phyloP scores from a whole-genome alignment of 495 filamentous ascomycete genomes.

The Rostrohypoxylon terebratum region DNA sequence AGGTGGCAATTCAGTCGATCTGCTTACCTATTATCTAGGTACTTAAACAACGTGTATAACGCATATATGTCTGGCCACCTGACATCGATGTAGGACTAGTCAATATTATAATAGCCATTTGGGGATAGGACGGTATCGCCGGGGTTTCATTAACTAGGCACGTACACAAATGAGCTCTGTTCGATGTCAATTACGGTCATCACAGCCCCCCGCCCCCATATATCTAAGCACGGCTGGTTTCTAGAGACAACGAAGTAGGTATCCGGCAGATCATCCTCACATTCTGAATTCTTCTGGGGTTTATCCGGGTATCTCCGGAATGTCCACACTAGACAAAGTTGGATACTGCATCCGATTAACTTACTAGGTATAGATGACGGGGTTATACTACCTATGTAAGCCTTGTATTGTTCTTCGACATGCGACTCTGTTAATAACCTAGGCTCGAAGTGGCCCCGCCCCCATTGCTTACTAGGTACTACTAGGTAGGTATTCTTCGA shows the following conservation, averaged over 20 bases:
- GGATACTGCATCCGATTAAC: neutral
- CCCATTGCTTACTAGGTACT: too few species aligned
- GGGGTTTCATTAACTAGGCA: neutral
- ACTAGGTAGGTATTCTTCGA: too few species aligned
- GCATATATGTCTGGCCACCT: slow-evolving; percentile 20
- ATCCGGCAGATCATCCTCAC: slow-evolving; percentile 12
- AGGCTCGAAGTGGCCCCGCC: too few species aligned
- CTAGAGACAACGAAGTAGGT: neutral
- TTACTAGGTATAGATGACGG: neutral
- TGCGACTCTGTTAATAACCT: too few species aligned
- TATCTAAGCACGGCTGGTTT: slow-evolving; percentile 1
- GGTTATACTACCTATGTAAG: too few species aligned
- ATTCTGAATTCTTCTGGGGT: neutral
- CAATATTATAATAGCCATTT: neutral
- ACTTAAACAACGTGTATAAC: slow-evolving; percentile 1
- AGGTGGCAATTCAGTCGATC: neutral
- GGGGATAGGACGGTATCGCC: slow-evolving; percentile 3
- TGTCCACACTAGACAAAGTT: neutral
- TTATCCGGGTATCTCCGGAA: slow-evolving; percentile 1
- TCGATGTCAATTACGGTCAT: neutral
- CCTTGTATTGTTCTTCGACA: too few species aligned
- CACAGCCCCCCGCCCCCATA: neutral
- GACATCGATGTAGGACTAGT: slow-evolving; percentile 3
- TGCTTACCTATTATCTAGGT: neutral
- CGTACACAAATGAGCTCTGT: neutral